phyloP scores from a whole-genome alignment of 2,329 filamentous ascomycete species.

The Neofusicoccum sp. region DNA sequence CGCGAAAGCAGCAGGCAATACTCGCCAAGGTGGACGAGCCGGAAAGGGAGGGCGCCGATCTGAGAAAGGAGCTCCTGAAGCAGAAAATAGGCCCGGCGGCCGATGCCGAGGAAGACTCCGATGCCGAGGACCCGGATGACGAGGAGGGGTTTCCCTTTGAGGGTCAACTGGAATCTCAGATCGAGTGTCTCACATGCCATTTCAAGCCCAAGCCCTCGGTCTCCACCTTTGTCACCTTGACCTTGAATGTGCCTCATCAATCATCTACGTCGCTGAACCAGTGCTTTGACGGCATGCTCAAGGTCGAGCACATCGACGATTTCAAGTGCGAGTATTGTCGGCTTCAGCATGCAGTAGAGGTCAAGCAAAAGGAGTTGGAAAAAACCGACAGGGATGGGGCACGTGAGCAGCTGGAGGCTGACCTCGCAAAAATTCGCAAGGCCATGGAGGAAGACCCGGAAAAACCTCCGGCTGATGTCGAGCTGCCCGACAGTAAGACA shows the following conservation, averaged over 20 bases:
- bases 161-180: constrained; percentile 89
- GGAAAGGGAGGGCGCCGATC: constrained; percentile 29
- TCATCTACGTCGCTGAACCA: constrained; percentile 75
- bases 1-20: constrained; percentile 33
- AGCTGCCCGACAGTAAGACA: constrained; percentile 71
- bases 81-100: constrained; percentile 20
- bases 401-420: constrained; percentile 55
- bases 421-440: constrained; percentile 66
- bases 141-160: constrained; percentile 88
- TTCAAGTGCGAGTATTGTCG: constrained; percentile 95
- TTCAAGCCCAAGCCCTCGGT: constrained; percentile 85
- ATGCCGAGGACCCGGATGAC: constrained; percentile 37
- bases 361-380: constrained; percentile 62
- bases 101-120: constrained; percentile 24
- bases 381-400: constrained; percentile 39
- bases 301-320: constrained; percentile 94
- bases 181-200: constrained; percentile 86
- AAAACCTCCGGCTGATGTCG: constrained; percentile 68
- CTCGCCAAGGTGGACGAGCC: constrained; percentile 24
- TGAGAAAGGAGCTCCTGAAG: constrained; percentile 27
- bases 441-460: constrained; percentile 84
- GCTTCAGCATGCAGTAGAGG: constrained; percentile 73
- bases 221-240: constrained; percentile 89
- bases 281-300: constrained; percentile 93
- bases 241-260: constrained; percentile 84